Conservation (phyloP, 2,329 filamentous ascomycete genomes). For the Fusarium virguliforme region DNA sequence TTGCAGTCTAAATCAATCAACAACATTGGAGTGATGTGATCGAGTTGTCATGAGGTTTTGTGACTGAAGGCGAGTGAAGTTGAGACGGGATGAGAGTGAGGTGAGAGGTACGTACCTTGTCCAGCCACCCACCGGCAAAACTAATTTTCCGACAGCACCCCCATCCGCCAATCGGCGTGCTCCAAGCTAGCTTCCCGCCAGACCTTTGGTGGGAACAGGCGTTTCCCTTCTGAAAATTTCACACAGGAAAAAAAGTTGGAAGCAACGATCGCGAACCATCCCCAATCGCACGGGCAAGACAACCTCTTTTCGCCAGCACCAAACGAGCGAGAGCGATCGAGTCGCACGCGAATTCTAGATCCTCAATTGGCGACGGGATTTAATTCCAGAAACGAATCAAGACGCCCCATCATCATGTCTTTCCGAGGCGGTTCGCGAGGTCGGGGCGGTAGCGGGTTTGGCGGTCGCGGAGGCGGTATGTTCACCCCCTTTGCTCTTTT, state of each 20-base stretch:
- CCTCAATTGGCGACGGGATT: constrained; percentile 27
- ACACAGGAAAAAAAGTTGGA: constrained; percentile 51
- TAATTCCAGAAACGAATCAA: neutral
- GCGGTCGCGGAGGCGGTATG: constrained; percentile 58
- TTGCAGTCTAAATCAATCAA: neutral
- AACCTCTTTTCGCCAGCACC: constrained; percentile 8
- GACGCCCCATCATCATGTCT: constrained; percentile 53
- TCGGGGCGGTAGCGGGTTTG: constrained; percentile 56
- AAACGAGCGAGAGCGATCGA: constrained; percentile 26
- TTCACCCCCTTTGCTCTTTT: constrained; percentile 11
- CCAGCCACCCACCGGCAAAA: constrained; percentile 25
- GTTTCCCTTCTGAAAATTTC: constrained; percentile 51
- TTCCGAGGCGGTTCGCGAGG: constrained; percentile 59
- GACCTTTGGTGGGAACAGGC: constrained; percentile 37
- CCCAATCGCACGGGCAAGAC: constrained; percentile 8
- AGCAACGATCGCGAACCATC: constrained; percentile 32
- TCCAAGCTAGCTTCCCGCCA: constrained; percentile 44
- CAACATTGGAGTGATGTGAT: neutral
- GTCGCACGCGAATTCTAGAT: constrained; percentile 18
- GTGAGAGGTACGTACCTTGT: neutral
- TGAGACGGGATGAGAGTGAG: neutral
- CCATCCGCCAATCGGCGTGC: constrained; percentile 41
- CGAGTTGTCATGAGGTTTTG: constrained; percentile 1
- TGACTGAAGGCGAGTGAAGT: neutral
- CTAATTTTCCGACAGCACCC: constrained; percentile 42